A percentile compares a stretch with the other conserved stretches of the same genome.
phyloP scores from a whole-genome alignment of 371 early-diverging fungal species.

The Cokeromyces recurvatus region DNA sequence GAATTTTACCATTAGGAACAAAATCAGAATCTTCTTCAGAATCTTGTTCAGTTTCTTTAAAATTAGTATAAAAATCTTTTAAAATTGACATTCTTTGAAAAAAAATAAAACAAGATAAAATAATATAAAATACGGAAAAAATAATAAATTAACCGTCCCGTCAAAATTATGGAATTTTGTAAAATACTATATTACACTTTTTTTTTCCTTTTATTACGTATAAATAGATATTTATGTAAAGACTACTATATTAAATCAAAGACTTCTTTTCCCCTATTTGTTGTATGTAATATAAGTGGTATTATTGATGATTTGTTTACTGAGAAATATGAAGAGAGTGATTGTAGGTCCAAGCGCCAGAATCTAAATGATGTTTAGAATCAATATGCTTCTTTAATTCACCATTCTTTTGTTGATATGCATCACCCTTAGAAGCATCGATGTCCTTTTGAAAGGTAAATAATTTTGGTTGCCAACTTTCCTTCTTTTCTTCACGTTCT shows the following conservation, averaged over 20 bases:
- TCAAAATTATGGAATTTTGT: too few relatives aligned
- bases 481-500: conserved; percentile 49
- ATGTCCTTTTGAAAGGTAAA: conserved; percentile 51
- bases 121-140: conserved; percentile 4
- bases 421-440: conserved; percentile 4
- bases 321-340: conserved; percentile 29
- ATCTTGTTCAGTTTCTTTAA: conserved; percentile 12
- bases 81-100: conserved; percentile 7
- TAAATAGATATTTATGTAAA: too few relatives aligned
- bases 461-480: conserved; percentile 39
- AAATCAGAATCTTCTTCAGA: conserved; percentile 23
- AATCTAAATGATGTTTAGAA: conserved; percentile 32
- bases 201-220: too few relatives aligned
- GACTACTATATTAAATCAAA: too few relatives aligned
- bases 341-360: conserved; percentile 43
- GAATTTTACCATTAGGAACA: conserved; percentile 15
- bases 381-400: conserved; percentile 12
- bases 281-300: too few relatives aligned
- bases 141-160: too few relatives aligned
- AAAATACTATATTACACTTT: too few relatives aligned
- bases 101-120: background rate
- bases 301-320: too few relatives aligned
- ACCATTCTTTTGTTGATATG: conserved; percentile 14
- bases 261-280: too few relatives aligned
- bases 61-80: conserved; percentile 16